Evolutionary conservation across 2,329 filamentous ascomycete species (phyloP).

Genomic region (Aureobasidium sp.): DNA sequence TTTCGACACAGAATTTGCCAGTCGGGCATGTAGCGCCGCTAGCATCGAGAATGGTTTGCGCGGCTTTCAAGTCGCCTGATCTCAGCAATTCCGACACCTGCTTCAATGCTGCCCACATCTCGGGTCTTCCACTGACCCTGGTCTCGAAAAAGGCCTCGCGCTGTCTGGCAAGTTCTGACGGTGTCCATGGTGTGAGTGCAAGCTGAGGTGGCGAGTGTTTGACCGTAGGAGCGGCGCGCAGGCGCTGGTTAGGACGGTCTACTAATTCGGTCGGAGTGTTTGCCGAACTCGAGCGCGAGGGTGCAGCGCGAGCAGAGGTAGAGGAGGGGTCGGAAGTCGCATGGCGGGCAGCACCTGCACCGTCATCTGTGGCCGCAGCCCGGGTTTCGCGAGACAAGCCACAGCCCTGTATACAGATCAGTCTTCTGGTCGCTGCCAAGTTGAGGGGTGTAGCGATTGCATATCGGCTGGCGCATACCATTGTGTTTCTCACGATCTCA

Average conservation of each 20-base stretch:
- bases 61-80: slow-evolving; percentile 42
- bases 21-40: slow-evolving; percentile 50
- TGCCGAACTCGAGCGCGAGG: slow-evolving; percentile 2
- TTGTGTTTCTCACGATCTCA: slow-evolving; percentile 16
- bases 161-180: slow-evolving; percentile 60
- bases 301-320: not conserved
- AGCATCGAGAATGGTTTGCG: slow-evolving; percentile 74
- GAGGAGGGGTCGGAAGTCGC: slow-evolving; percentile 2
- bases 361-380: not conserved
- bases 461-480: slow-evolving; percentile 5
- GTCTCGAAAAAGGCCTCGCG: slow-evolving; percentile 86
- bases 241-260: slow-evolving; percentile 24
- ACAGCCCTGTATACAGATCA: slow-evolving; percentile 4
- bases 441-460: not conserved
- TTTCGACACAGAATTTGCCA: slow-evolving; percentile 27
- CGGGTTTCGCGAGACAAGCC: slow-evolving; percentile 14
- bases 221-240: slow-evolving; percentile 22
- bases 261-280: slow-evolving; percentile 1
- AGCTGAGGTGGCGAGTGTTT: slow-evolving; percentile 17
- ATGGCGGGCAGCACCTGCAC: not conserved
- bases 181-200: slow-evolving; percentile 56
- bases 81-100: slow-evolving; percentile 63
- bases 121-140: slow-evolving; percentile 65
- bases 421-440: not conserved
- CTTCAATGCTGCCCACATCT: slow-evolving; percentile 74